Evolutionary conservation across 2,329 filamentous ascomycete species (phyloP), one percentile per base, ranked within the genome.

Genomic region (Verticillium longisporum): DNA sequence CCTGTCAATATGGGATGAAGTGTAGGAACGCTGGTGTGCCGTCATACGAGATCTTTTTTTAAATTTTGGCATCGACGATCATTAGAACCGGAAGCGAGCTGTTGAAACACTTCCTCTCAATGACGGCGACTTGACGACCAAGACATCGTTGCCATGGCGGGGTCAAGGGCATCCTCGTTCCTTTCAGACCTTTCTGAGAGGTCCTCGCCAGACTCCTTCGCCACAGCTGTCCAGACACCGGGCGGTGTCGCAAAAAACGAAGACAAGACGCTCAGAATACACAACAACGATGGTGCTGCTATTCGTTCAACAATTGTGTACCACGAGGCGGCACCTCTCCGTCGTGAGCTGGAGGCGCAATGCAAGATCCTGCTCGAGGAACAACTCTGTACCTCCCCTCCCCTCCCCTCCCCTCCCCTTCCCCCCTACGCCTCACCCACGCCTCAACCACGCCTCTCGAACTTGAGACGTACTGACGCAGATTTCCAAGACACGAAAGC

Each of bases 351-450:
- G 18, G 83, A 81, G 60, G 78, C 85, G 61, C 87, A 91, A 68
- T 86, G 84, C 66, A 83, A 85, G 61, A 88, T 91, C 55, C 90
- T 89, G 70, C 78, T 94, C 0, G 90, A 94, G 72, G 90, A 94
- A 73, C 80, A 86, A 61, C 82, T 92, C 33, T 89, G 87, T 88
- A 76, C 61, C 80, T 72, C 60, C 31, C 64, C 62, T 60, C 61
- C 61, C 45, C 45, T 15, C 18, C 31, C 64, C 62, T 60, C 61
- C 61, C 45, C 45, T 15, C 18, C 32, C 6, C 6, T 2, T 7
- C n/a, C 45, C 54, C 63, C 60, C 61, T 61, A 41, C 45, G 14
- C 18, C 32, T 4, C 6, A 4, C 6, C 10, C 45, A 45, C 56
- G 13, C 31, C 10, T 9, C 31, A 33, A 45, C 18, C 15, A n/a